Percentiles rank a stretch among this genome's conserved stretches.
Evolutionary conservation across 2,329 filamentous ascomycete genomes (phyloP).

Genomic region (Tolypocladium capitatum): DNA sequence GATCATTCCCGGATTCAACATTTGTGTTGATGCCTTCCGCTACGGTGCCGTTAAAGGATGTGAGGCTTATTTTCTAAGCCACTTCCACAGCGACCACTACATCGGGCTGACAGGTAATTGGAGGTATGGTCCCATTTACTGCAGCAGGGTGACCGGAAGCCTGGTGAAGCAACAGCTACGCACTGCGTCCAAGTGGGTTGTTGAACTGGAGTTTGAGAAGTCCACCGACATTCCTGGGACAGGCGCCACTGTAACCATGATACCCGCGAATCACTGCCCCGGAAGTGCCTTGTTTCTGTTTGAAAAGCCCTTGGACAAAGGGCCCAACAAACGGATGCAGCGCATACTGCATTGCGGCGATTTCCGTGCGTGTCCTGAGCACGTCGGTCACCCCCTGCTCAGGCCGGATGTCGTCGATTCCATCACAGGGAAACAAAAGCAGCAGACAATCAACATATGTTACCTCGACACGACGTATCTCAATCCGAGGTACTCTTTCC

Average conservation of each 20-base stretch:
- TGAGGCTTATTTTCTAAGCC: conserved; percentile 89
- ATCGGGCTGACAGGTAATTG: conserved; percentile 79
- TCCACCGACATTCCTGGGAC: conserved; percentile 69
- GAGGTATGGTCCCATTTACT: conserved; percentile 92
- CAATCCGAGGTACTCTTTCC: conserved; percentile 90
- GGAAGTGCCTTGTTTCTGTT: conserved; percentile 91
- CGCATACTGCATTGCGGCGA: conserved; percentile 91
- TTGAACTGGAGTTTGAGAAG: conserved; percentile 74
- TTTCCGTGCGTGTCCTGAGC: conserved; percentile 78
- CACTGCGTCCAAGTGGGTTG: conserved; percentile 75
- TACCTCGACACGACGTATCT: conserved; percentile 97
- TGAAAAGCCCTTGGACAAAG: conserved; percentile 58
- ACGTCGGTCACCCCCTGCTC: conserved; percentile 70
- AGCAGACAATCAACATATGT: conserved; percentile 87
- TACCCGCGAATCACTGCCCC: conserved; percentile 91
- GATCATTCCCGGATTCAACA: conserved; percentile 83
- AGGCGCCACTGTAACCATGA: conserved; percentile 80
- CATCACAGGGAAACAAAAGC: conserved; percentile 54
- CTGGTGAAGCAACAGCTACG: conserved; percentile 75
- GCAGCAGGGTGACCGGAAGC: conserved; percentile 83
- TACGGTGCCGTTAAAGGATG: conserved; percentile 90
- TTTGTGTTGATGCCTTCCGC: conserved; percentile 90
- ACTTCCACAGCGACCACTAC: conserved; percentile 98
- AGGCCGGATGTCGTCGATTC: conserved; percentile 61
- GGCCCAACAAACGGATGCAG: conserved; percentile 48